Percentiles rank a stretch among this genome's conserved stretches.
These are phyloP conservation scores for Erythrophleum ivorense DNA, from an alignment of 331 rosid species.

Conservation along the genomic window DNA sequence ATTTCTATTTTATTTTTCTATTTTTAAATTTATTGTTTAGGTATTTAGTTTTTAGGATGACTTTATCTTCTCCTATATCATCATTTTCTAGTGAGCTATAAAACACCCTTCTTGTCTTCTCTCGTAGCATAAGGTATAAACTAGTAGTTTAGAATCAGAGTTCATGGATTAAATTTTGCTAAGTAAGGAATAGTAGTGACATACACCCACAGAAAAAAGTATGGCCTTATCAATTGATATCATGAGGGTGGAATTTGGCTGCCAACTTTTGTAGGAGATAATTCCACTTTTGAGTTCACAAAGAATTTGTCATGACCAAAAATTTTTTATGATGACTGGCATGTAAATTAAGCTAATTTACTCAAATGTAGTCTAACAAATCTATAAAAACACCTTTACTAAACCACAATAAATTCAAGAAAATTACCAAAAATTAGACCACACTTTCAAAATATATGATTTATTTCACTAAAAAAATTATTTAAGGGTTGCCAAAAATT, in stretches of 20 bases:
- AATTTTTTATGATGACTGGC: too few relatives aligned
- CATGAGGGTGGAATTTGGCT: not conserved
- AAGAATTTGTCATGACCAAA: not conserved
- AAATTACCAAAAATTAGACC: too few relatives aligned
- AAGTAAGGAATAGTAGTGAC: not conserved
- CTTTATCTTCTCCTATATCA: not conserved
- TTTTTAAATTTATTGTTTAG: not conserved
- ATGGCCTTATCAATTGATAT: not conserved
- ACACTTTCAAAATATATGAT: too few relatives aligned
- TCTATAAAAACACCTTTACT: too few relatives aligned
- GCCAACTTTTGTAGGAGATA: not conserved
- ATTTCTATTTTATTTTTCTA: not conserved
- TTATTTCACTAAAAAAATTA: too few relatives aligned
- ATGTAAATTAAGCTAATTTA: too few relatives aligned
- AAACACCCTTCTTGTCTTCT: not conserved
- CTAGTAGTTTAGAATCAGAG: not conserved
- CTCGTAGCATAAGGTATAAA: not conserved
- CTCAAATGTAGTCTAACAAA: too few relatives aligned
- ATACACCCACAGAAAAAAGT: not conserved
- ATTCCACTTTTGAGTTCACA: not conserved
- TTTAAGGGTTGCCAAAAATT: too few relatives aligned
- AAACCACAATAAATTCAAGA: too few relatives aligned
- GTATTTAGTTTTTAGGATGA: not conserved
- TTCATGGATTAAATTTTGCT: not conserved
- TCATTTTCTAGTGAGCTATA: not conserved